phyloP scores from a whole-genome alignment of 2,329 filamentous ascomycete species.

The Fusarium tupiense region DNA sequence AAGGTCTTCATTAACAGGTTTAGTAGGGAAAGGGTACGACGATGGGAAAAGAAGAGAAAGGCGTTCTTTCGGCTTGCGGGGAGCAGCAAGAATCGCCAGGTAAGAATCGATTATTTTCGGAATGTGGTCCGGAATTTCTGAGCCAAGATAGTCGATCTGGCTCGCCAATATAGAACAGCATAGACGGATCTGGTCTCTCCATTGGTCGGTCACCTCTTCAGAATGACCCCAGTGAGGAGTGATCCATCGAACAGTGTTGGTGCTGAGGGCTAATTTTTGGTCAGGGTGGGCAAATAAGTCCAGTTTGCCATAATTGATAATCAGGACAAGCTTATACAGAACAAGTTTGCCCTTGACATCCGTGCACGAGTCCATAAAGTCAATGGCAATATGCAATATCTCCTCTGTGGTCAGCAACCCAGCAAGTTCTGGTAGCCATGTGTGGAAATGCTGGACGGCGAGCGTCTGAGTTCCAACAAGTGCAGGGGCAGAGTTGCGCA shows the following conservation, averaged over 20 bases:
- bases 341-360: constrained; percentile 90
- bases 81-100: constrained; percentile 72
- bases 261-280: constrained; percentile 76
- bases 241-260: constrained; percentile 90
- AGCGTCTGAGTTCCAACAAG: constrained; percentile 94
- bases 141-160: constrained; percentile 79
- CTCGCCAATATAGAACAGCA: constrained; percentile 93
- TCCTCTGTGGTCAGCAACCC: constrained; percentile 82
- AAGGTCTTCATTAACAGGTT: constrained; percentile 68
- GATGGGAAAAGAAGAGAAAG: constrained; percentile 92
- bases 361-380: constrained; percentile 92
- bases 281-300: constrained; percentile 83
- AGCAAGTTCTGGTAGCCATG: constrained; percentile 92
- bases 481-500: constrained; percentile 86
- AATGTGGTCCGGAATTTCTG: constrained; percentile 88
- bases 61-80: constrained; percentile 65
- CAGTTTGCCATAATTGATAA: constrained; percentile 88
- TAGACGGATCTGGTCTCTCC: constrained; percentile 90
- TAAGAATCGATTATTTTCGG: constrained; percentile 93
- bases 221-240: constrained; percentile 90
- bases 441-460: constrained; percentile 94
- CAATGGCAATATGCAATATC: constrained; percentile 88
- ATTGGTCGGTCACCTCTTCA: constrained; percentile 80
- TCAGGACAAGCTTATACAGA: constrained; percentile 89
- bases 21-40: constrained; percentile 86